Evolutionary conservation across 163 green algal species (phyloP), one percentile per base, ranked within the genome.

Genomic region (Prototheca wickerhamii): DNA sequence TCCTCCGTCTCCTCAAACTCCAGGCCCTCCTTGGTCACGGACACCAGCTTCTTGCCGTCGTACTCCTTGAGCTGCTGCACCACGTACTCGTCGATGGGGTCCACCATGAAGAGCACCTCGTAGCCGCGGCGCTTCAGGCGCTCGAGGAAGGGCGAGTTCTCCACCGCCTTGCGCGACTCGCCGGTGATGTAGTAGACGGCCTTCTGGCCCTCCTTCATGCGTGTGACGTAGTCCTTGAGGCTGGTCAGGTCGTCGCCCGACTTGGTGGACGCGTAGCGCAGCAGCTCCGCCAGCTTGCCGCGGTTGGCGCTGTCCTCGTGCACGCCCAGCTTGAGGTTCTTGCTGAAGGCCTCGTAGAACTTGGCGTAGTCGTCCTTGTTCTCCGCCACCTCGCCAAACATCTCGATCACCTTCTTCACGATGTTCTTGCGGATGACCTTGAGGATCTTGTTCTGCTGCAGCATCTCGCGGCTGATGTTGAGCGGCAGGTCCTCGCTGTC

Each of bases 311-410:
- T 76, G 65, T 95, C 87, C 71, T 93, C 82, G 61, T 93, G 85
- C 35, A 75, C 70, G 56, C 74, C 84, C 60, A 99, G 86, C 91
- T 99, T 99, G 23, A 99, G 70, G 84, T 98, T 99, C 91, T 99
- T 99, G 77, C 82, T 82, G 62, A 99, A 99, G 29, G 92, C 71
- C 84, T 99, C 94, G 61, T 97, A 99, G 77, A 99, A 98, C 83
- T 99, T 99, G 74, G 67, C 78, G 82, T 97, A 99, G 82, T 99
- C 94, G 61, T 99, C 94, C 91, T 99, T 98, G 87, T 99, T 98
- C 88, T 99, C 94, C 3, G 90, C 83, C 44, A 99, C 87, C 82
- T 98, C 91, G 44, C 75, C 83, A 77, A 99, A 97, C 86, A 99
- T 88, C 79, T 99, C 94, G 28, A 99, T 77, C 57, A 75, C 67